Base-by-base conservation (phyloP, 345 rosid species). In the Hibiscus tridactylites region DNA sequence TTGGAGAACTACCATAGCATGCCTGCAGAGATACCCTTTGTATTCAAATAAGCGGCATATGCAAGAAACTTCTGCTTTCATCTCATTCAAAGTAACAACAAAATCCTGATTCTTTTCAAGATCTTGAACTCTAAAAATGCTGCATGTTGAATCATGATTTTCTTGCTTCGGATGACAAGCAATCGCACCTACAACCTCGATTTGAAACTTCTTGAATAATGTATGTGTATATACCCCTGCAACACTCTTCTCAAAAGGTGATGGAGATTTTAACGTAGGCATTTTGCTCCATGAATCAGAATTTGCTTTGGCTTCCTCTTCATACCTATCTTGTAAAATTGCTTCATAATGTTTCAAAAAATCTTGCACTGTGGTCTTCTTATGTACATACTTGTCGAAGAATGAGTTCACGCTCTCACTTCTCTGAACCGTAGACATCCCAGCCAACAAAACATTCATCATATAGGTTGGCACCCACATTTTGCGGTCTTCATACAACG, bases 271-370 rank as follows among this genome's bases (percentile, higher is more conserved):
- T 78, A 88, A 53, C 35, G 83, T 24, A 49, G 90, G 92, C 75
- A 80, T 84, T 69, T 84, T 86, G 80, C 83, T 81, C 88, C 87
- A 83, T 15, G 85, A 83, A 76, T 88, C 92, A 21, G 79, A 82
- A 81, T 84, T 88, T 61, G 92, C 92, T 75, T 84, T 83, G 62
- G 90, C 90, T 81, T 88, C 92, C 78, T 88, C 92, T 64, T 88
- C 92, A 60, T 77, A 88, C 74, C 88, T 83, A 71, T 86, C 88
- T 78, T 78, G 90, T 59, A 88, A 59, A 71, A 88, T 78, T 17
- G 80, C 56, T 74, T 81, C 90, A 65, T 88, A 86, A 49, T 80
- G 83, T 61, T 83, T 86, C 73, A 86, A 70, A 68, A 88, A 86
- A 70, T 88, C 92, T 71, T 78, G 84, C 62, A 85, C 81, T 59